Percentiles rank a stretch among this genome's conserved stretches.
These are phyloP conservation scores for Postia placenta DNA, from an alignment of 768 basidiomycete genomes.

Conservation along the genomic window DNA sequence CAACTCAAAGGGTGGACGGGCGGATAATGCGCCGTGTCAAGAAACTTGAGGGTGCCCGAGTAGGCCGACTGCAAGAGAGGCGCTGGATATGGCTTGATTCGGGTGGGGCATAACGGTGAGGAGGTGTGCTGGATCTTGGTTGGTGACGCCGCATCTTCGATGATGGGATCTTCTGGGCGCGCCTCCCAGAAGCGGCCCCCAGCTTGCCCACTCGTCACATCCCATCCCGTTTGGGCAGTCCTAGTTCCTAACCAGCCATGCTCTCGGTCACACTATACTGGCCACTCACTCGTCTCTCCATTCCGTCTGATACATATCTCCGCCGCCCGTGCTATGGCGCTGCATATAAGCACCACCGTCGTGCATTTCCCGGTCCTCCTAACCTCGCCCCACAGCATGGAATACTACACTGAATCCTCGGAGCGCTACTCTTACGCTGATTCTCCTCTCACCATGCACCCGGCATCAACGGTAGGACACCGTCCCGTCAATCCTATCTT, in stretches of 20 bases:
- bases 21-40: too few relatives aligned
- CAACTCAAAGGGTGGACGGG: not conserved
- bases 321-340: not conserved
- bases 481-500: not conserved
- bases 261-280: not conserved
- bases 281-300: not conserved
- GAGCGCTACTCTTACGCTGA: not conserved
- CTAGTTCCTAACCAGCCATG: not conserved
- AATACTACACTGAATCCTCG: not conserved
- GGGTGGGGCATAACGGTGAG: too few relatives aligned
- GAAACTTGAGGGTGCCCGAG: too few relatives aligned
- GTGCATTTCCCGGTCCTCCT: not conserved
- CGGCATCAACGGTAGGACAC: not conserved
- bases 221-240: not conserved
- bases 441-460: not conserved
- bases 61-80: too few relatives aligned
- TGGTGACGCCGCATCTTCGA: slow-evolving; percentile 15
- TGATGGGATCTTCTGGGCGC: not conserved
- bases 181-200: not conserved
- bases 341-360: too few relatives aligned
- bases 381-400: not conserved
- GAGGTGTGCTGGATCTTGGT: too few relatives aligned
- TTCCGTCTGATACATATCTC: not conserved
- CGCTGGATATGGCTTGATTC: too few relatives aligned
- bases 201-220: slow-evolving; percentile 1